phyloP scores from a whole-genome alignment of 1,284 basidiomycete genomes.

The Farysia itapuensis region DNA sequence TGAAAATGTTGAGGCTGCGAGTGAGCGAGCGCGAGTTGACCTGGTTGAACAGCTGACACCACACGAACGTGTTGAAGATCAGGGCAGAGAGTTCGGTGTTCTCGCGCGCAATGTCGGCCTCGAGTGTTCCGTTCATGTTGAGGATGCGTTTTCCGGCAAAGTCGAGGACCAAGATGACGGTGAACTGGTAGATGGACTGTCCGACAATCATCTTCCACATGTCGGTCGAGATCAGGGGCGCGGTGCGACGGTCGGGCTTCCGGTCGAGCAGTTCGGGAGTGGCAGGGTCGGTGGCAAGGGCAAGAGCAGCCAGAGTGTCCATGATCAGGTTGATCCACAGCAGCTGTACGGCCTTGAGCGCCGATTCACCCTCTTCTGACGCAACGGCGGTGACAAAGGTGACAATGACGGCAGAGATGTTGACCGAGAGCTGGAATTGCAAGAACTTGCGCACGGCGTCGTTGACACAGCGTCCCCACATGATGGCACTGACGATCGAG shows the following conservation, averaged over 20 bases:
- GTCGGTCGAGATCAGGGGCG: conserved; percentile 83
- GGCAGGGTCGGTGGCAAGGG: conserved; percentile 93
- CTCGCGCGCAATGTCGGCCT: conserved; percentile 60
- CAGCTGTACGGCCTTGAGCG: conserved; percentile 88
- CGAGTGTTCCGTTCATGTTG: conserved; percentile 56
- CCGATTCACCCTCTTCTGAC: conserved; percentile 75
- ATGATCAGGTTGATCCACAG: conserved; percentile 93
- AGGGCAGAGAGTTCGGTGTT: conserved; percentile 72
- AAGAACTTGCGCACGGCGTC: conserved; percentile 96
- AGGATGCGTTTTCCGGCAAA: conserved; percentile 78
- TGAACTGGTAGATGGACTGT: conserved; percentile 85
- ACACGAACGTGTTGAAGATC: conserved; percentile 96
- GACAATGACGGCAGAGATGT: conserved; percentile 90
- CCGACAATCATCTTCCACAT: conserved; percentile 82
- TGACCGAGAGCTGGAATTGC: conserved; percentile 96
- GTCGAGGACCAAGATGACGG: conserved; percentile 83
- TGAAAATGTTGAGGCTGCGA: conserved; percentile 82
- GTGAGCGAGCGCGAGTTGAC: conserved; percentile 87
- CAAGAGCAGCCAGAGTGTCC: conserved; percentile 97
- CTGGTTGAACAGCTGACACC: conserved; percentile 75
- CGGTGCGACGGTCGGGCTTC: conserved; percentile 83
- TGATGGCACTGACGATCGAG: conserved; percentile 93
- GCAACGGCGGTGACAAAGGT: conserved; percentile 89
- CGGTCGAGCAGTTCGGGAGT: conserved; percentile 77
- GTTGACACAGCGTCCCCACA: conserved; percentile 98